Conservation (phyloP, 371 early-diverging fungal species). For the Nematocida displodere region DNA sequence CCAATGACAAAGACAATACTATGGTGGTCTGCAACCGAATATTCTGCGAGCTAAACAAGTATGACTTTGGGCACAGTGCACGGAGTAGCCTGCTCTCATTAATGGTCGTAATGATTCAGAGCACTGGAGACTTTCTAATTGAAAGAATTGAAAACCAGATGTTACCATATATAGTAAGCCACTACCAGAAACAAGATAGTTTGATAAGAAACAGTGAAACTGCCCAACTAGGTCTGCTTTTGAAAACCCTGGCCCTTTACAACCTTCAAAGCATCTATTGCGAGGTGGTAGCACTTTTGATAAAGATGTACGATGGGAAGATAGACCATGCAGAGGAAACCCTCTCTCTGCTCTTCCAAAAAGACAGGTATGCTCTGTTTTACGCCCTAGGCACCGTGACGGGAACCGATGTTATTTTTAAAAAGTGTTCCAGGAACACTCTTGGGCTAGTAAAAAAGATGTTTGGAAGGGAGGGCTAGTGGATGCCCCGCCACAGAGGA, state of each 20-base stretch:
- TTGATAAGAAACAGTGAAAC: constrained; percentile 5
- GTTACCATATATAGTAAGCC: constrained; percentile 7
- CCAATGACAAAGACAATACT: constrained; percentile 18
- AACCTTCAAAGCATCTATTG: neutral
- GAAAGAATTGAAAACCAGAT: constrained; percentile 14
- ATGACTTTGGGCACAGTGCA: neutral
- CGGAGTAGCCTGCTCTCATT: neutral
- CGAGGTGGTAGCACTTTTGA: neutral
- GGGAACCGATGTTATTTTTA: neutral
- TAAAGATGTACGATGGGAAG: constrained; percentile 16
- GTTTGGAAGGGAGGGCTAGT: neutral
- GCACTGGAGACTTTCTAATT: constrained; percentile 27
- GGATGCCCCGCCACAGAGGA: neutral
- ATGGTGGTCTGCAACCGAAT: constrained; percentile 26
- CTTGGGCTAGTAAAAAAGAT: neutral
- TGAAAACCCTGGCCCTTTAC: neutral
- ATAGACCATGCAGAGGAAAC: constrained; percentile 1
- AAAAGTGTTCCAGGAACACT: neutral
- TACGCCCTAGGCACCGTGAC: neutral
- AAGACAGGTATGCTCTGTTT: constrained; percentile 21
- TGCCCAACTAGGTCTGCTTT: neutral
- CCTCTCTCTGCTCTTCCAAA: neutral
- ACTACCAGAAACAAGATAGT: constrained; percentile 19
- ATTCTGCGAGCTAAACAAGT: neutral
- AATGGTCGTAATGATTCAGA: constrained; percentile 2